These are phyloP conservation scores for Russula virescens DNA, from an alignment of 768 basidiomycete genomes.

Conservation along the genomic window DNA sequence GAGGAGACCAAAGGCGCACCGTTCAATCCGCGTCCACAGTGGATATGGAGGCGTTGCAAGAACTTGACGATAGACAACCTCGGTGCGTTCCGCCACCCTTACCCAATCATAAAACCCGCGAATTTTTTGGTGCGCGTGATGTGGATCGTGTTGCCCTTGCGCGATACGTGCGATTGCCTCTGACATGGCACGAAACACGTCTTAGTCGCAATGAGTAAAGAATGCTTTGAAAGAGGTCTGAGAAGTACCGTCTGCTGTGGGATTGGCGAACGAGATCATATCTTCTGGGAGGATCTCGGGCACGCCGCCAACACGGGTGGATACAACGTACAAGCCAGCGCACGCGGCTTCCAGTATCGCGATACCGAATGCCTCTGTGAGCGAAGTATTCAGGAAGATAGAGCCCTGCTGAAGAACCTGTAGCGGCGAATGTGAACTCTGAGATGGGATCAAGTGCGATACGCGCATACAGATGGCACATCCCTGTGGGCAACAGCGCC, in stretches of 20 bases:
- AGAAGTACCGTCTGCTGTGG: constrained; percentile 82
- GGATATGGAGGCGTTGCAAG: constrained; percentile 55
- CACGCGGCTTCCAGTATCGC: constrained; percentile 97
- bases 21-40: constrained; percentile 69
- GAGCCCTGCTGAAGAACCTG: constrained; percentile 83
- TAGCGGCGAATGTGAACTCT: neutral
- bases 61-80: constrained; percentile 72
- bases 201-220: constrained; percentile 36
- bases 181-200: constrained; percentile 77
- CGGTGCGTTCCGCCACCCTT: constrained; percentile 73
- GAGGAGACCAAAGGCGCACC: constrained; percentile 40
- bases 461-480: constrained; percentile 52
- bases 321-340: constrained; percentile 89
- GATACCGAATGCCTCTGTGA: constrained; percentile 96
- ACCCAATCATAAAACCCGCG: constrained; percentile 85
- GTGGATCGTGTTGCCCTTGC: constrained; percentile 65
- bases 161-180: constrained; percentile 71
- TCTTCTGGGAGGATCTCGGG: constrained; percentile 91
- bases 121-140: constrained; percentile 69
- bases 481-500: constrained; percentile 77
- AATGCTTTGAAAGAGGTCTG: neutral
- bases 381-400: constrained; percentile 91
- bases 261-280: constrained; percentile 92
- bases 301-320: constrained; percentile 90
- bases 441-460: neutral